Evolutionary conservation across 2,329 filamentous ascomycete species (phyloP), one percentile per base, ranked within the genome.

Genomic region (Xylaria sp.): DNA sequence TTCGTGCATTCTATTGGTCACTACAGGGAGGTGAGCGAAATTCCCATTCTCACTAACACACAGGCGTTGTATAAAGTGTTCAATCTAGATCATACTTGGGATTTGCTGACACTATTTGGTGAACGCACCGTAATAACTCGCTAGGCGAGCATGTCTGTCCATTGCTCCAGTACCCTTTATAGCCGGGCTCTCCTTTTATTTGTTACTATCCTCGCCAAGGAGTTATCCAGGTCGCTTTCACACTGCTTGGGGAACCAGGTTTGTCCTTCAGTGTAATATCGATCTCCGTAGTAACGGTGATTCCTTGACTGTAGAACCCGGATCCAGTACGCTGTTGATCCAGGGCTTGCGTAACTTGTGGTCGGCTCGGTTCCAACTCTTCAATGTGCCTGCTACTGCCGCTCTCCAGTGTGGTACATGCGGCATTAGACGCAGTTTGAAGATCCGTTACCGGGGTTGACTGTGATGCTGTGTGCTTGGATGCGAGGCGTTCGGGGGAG

Each of bases 171-270:
- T 50, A 12, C 23, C 10, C 23, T 1, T 50, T 9, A 4, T 50
- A 50, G 9, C 20, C 20, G 5, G 20, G 9, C 10, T 25, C 10
- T 25, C 12, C 9, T 12, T 20, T 31, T 37, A 20, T 55, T 12
- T 37, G 84, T 84, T 25, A 50, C 46, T 25, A 50, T 50, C 46
- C 20, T 50, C 23, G 46, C 46, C 46, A 50, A 23, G 20, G 46
- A 50, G 82, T 7, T 52, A 31, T 3, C 25, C 12, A 15, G 20
- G 23, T 28, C n/a, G 10, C 2, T 37, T 12, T 44, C 15, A 18
- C 13, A 6, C 7, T 44, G 6, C 23, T 23, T 15, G 15, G 3
- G 7, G 15, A n/a, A 18, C 20, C 39, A 2, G 25, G 1, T 46
- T 39, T 48, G 15, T 31, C 31, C 2, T 46, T 23, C 46, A 23